These are phyloP conservation scores for Aureobasidium pullulans DNA, from an alignment of 2,329 filamentous ascomycete species.

Conservation along the genomic window DNA sequence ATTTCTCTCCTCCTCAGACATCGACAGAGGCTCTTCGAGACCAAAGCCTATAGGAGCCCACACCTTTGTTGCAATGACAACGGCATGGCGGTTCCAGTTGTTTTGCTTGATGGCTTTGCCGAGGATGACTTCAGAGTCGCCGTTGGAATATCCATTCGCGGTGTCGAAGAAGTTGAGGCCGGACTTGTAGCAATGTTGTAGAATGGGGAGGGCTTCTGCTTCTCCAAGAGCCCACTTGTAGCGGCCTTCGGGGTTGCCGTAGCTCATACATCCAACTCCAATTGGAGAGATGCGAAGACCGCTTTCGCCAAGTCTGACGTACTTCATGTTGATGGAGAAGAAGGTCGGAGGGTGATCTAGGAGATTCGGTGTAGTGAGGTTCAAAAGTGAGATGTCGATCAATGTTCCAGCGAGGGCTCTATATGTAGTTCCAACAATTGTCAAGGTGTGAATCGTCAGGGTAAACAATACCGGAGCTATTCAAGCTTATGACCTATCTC, in stretches of 20 bases:
- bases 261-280: neutral
- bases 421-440: too few species aligned
- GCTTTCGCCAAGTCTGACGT: neutral
- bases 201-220: conserved; percentile 44
- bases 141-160: conserved; percentile 56
- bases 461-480: too few species aligned
- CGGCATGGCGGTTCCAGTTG: conserved; percentile 53
- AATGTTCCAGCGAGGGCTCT: too few species aligned
- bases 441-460: too few species aligned
- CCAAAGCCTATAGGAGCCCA: conserved; percentile 38
- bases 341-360: too few species aligned
- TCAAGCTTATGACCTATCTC: too few species aligned
- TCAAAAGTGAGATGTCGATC: too few species aligned
- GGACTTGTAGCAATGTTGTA: conserved; percentile 56
- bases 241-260: neutral
- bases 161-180: conserved; percentile 57
- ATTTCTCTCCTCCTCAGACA: conserved; percentile 28
- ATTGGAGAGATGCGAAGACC: neutral
- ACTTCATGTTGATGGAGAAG: neutral
- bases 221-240: neutral
- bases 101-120: conserved; percentile 59
- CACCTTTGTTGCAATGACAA: conserved; percentile 61
- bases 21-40: conserved; percentile 26
- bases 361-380: too few species aligned
- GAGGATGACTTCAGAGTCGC: conserved; percentile 58